These are phyloP conservation scores for Calcarisporium arbuscula DNA, from an alignment of 2,329 filamentous ascomycete genomes.

Conservation along the genomic window DNA sequence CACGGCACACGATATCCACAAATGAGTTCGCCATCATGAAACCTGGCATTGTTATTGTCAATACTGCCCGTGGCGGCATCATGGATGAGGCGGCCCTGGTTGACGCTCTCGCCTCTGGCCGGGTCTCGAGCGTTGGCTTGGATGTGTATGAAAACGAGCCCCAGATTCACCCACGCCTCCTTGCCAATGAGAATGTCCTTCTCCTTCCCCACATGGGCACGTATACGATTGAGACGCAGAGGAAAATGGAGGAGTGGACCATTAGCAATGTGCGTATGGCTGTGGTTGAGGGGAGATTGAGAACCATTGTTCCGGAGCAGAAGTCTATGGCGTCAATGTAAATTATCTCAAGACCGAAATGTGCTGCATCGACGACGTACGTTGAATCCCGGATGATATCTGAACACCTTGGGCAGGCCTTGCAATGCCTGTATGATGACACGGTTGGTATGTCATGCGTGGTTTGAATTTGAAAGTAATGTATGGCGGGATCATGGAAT, in stretches of 20 bases:
- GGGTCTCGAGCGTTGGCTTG: constrained; percentile 46
- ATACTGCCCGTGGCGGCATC: constrained; percentile 50
- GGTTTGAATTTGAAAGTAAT: too few species aligned
- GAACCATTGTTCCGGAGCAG: constrained; percentile 15
- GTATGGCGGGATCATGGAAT: too few species aligned
- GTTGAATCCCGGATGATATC: too few species aligned
- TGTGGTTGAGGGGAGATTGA: constrained; percentile 9
- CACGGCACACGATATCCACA: constrained; percentile 45
- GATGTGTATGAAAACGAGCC: constrained; percentile 56
- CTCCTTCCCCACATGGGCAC: constrained; percentile 65
- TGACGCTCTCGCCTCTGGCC: constrained; percentile 44
- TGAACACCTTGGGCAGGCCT: too few species aligned
- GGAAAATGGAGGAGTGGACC: constrained; percentile 21
- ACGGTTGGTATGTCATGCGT: too few species aligned
- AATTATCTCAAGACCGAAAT: too few species aligned
- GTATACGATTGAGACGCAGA: constrained; percentile 46
- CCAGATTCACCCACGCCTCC: constrained; percentile 51
- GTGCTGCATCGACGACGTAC: too few species aligned
- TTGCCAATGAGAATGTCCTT: constrained; percentile 53
- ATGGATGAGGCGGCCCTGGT: constrained; percentile 51
- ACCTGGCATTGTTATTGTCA: constrained; percentile 49
- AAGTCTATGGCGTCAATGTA: constrained; percentile 1
- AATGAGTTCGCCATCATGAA: constrained; percentile 47
- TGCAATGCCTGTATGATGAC: too few species aligned
- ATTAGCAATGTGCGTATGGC: constrained; percentile 20